Conservation (phyloP, 2,329 filamentous ascomycete species). For the Chaetoscypha palmicola region DNA sequence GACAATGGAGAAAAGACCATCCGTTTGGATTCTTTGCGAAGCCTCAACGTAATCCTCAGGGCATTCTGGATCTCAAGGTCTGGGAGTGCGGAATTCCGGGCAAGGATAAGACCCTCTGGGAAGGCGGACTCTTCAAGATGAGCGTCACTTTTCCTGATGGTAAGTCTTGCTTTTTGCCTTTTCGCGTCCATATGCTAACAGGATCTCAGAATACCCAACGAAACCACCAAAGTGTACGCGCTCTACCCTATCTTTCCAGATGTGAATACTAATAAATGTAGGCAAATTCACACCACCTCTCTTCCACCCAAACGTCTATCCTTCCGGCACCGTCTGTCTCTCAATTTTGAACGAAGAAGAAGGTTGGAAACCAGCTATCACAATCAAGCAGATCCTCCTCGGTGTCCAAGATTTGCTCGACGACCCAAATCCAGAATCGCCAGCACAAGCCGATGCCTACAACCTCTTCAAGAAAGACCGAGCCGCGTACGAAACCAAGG, state of each 20-base stretch:
- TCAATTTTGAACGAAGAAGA: constrained; percentile 98
- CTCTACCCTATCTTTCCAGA: constrained; percentile 2
- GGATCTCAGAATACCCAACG: constrained; percentile 77
- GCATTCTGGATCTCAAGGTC: constrained; percentile 81
- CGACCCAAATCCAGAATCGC: constrained; percentile 94
- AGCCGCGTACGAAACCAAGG: constrained; percentile 78
- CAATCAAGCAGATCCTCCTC: constrained; percentile 93
- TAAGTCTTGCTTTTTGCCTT: constrained; percentile 37
- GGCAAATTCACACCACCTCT: constrained; percentile 95
- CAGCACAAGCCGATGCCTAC: constrained; percentile 94
- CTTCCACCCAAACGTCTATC: constrained; percentile 98
- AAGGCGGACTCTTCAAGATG: constrained; percentile 94
- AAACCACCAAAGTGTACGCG: constrained; percentile 94
- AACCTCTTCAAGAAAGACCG: constrained; percentile 92
- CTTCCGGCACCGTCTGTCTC: constrained; percentile 92
- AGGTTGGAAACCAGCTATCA: constrained; percentile 97
- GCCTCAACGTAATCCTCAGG: constrained; percentile 70
- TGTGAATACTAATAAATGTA: constrained; percentile 35
- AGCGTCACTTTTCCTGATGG: constrained; percentile 90
- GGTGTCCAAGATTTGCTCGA: constrained; percentile 94
- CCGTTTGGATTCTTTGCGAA: constrained; percentile 97
- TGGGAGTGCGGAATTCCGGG: constrained; percentile 98
- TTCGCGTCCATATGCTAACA: constrained; percentile 19
- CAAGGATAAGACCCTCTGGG: constrained; percentile 96
- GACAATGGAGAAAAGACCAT: constrained; percentile 94